Conservation (phyloP, 1,284 basidiomycete genomes). For the Ceratobasidium sp. region DNA sequence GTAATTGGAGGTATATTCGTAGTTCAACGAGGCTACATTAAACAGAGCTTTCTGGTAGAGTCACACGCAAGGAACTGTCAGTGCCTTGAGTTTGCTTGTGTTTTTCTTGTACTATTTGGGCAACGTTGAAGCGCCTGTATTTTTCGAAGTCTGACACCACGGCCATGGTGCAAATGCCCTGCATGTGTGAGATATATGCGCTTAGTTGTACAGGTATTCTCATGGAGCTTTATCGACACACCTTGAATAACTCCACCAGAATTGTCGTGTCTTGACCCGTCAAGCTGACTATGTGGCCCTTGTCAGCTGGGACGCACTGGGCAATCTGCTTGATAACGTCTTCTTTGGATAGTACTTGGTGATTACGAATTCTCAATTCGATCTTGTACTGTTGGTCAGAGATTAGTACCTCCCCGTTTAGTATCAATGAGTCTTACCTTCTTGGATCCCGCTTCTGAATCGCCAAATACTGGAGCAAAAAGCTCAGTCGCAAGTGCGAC, state of each 20-base stretch:
- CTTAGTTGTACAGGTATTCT: not conserved
- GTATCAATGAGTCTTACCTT: constrained; percentile 52
- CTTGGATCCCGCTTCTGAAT: constrained; percentile 58
- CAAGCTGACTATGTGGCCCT: constrained; percentile 70
- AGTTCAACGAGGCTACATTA: too few species aligned
- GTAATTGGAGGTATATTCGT: too few species aligned
- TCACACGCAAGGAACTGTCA: not conserved
- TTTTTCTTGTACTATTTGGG: constrained; percentile 65
- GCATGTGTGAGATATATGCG: constrained; percentile 35
- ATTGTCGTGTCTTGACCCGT: constrained; percentile 74
- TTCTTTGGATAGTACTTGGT: constrained; percentile 68
- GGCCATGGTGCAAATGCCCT: constrained; percentile 78
- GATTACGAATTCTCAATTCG: constrained; percentile 76
- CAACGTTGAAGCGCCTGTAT: constrained; percentile 77
- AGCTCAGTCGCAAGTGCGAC: constrained; percentile 65
- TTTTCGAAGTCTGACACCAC: constrained; percentile 75
- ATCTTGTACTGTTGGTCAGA: constrained; percentile 76
- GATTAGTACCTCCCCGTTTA: not conserved
- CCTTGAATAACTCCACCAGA: constrained; percentile 84
- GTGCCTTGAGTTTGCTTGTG: constrained; percentile 3
- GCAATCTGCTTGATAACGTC: constrained; percentile 73
- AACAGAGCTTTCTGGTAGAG: not conserved
- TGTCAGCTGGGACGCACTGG: constrained; percentile 67
- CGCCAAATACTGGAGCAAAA: constrained; percentile 63
- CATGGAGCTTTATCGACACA: constrained; percentile 50